Evolutionary conservation across 306 rosid species (phyloP), one percentile per base, ranked within the genome.

Genomic region (Ceratonia siliqua): DNA sequence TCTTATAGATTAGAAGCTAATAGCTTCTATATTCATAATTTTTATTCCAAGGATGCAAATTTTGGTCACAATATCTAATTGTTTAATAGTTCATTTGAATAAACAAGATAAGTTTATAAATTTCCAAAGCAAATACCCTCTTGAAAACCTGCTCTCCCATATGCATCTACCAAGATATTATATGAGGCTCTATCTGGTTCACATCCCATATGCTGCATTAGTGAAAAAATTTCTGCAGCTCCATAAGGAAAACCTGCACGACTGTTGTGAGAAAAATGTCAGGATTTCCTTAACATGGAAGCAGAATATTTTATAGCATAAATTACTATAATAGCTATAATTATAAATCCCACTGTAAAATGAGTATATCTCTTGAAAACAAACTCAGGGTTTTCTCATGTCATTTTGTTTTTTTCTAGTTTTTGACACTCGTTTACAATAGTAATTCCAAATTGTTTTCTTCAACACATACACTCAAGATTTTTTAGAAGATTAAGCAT

Each of bases 131-230:
- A 25, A 49, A 42, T 87, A 94, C 99, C 99, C 48, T 87, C 88
- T 48, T 86, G 95, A 71, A 92, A 85, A 64, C 99, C 96, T 73
- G 93, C 97, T 83, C 83, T 87, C 56, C 99, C 99, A 59, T 92
- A 94, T 53, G 99, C 97, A 86, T 91, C 99, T 69, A 94, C 99
- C 86, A 92, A 77, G 87, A 94, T 94, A 67, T 90, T 94, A 77
- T 90, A 88, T 53, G 95, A 91, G 28, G 97, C 99, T 84, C 93
- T 86, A 87, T 94, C 95, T 41, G 99, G 96, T 87, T 94, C 99
- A 87, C 97, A 92, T 48, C 97, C 97, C 96, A 92, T 91, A 79
- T 92, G 96, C 84, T 88, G 95, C 97, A 92, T 90, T 22, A 94
- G 86, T 53, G 99, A 94, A 68, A 94, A 94, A 17, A 92, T 90